Evolutionary conservation across 768 basidiomycete genomes (phyloP), one percentile per base, ranked within the genome.

Genomic region (Lactarius trivialis): DNA sequence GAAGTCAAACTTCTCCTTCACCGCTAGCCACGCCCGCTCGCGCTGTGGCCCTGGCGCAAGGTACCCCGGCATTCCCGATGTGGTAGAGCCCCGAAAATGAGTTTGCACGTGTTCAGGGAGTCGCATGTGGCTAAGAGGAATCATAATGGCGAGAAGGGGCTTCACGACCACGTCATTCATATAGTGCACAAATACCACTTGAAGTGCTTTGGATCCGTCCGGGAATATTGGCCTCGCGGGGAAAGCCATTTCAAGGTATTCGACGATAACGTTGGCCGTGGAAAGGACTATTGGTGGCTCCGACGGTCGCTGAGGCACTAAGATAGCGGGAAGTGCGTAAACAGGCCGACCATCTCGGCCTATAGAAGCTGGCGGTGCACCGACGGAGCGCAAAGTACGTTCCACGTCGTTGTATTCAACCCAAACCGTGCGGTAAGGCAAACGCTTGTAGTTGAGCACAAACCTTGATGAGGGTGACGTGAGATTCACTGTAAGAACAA

Each of bases 381-480:
- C 79, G 33, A 88, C 82, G 2, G 78, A 72, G 21, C 79, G 80
- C 33, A 89, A 69, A 1, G 82, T 84, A 7, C 74, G 61, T 67
- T 89, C 88, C 30, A 91, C 81, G 34, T 90, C 83, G 21, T 84
- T 78, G 61, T 88, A 82, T 36, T 89, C 84, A 21, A 91, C 75
- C 85, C 85, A 89, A 28, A 79, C 74, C 0, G 89, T 91, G 45
- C 79, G 79, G 69, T 90, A 87, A 0, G 78, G 81, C 7, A 91
- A 78, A 4, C 84, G 80, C 69, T 91, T 90, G 70, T 81, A 89
- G 70, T 91, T 91, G n/a, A 91, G 75, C 49, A 89, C 83, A 55
- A 89, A 81, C 52, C 88, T 89, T 48, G 17, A 19, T 63, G 57
- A 30, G 55, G 4, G 21, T 7, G 30, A 19, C 15, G 41, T 9